Evolutionary conservation across 805 yeast genomes (phyloP).

Genomic region (Maudiozyma bulderi): DNA sequence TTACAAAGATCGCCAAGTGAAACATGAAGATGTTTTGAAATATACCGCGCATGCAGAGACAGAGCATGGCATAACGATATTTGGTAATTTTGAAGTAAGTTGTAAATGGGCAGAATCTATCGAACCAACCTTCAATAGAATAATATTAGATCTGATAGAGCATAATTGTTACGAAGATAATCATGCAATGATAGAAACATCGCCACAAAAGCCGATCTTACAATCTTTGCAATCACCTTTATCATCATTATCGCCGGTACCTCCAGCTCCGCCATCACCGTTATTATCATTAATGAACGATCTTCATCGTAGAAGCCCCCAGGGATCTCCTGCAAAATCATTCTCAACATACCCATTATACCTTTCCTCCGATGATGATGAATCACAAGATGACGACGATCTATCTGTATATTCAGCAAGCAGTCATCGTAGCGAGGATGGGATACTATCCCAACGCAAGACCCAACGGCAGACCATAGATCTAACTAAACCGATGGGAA

Average conservation of each 20-base stretch:
- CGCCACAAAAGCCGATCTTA: background rate
- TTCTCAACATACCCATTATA: background rate
- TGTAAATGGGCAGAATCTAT: conserved; percentile 35
- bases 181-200: background rate
- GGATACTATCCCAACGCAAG: background rate
- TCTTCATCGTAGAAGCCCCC: background rate
- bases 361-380: background rate
- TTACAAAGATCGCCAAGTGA: conserved; percentile 30
- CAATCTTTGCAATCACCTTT: background rate
- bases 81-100: conserved; percentile 39
- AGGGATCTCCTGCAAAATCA: background rate
- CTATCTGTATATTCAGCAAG: background rate
- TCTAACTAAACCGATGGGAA: background rate
- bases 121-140: conserved; percentile 30
- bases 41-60: conserved; percentile 26
- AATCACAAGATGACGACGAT: conserved; percentile 1
- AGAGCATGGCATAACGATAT: conserved; percentile 27
- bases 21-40: conserved; percentile 31
- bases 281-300: background rate
- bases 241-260: background rate
- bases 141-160: conserved; percentile 34
- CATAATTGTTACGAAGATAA: conserved; percentile 29
- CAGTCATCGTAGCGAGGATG: background rate
- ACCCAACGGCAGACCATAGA: background rate
- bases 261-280: background rate